Evolutionary conservation across 306 rosid species (phyloP).

Genomic region (Trifolium dubium): DNA sequence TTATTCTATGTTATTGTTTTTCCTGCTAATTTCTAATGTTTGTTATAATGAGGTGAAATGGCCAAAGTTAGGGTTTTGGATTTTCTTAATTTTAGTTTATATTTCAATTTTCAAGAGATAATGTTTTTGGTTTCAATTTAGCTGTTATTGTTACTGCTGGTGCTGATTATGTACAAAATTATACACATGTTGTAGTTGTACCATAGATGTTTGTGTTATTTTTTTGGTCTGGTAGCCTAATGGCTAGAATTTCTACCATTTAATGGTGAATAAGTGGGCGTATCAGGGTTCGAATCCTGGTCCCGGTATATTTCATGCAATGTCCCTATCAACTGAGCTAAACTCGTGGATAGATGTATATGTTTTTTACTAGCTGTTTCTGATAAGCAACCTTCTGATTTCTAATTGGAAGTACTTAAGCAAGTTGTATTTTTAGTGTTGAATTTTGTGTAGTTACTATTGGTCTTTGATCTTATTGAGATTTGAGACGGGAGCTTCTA

Average conservation of each 20-base stretch:
- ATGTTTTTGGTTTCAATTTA: not conserved
- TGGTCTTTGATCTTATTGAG: conserved; percentile 12
- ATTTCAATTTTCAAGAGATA: not conserved
- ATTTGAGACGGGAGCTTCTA: conserved; percentile 21
- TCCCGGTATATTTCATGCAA: no score
- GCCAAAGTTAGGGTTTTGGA: conserved; percentile 49
- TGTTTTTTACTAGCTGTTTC: conserved; percentile 5
- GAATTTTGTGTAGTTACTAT: not conserved
- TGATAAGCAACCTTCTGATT: not conserved
- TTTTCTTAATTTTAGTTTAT: conserved; percentile 8
- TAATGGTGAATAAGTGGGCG: no score
- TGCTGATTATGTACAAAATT: not conserved
- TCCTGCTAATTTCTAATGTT: conserved; percentile 25
- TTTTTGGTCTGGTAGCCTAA: no score
- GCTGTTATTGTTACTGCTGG: not conserved
- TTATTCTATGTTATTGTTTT: conserved; percentile 32
- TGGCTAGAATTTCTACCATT: no score
- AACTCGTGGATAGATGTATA: not conserved
- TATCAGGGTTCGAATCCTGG: no score
- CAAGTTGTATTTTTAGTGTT: not conserved
- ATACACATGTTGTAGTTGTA: not conserved
- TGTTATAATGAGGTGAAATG: conserved; percentile 17
- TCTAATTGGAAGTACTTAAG: not conserved
- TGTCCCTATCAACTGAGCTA: no score
- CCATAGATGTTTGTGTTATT: no score